Percentiles rank a stretch among this genome's conserved stretches.
These are phyloP conservation scores for Fagopyrum tataricum DNA, from an alignment of 148 eudicot genomes.

Conservation along the genomic window DNA sequence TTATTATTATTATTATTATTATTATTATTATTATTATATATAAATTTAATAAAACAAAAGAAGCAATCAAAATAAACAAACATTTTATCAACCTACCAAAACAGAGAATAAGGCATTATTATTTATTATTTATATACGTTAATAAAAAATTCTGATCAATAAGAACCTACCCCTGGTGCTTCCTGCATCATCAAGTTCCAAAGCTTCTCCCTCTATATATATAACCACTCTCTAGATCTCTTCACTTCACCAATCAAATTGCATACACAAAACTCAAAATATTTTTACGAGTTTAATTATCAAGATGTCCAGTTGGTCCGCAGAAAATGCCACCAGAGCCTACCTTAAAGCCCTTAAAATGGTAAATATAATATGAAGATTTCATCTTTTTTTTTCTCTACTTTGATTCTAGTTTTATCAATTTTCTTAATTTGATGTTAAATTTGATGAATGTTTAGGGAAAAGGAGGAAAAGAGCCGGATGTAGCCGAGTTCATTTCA, in stretches of 20 bases:
- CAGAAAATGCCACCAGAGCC: constrained; percentile 43
- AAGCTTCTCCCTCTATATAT: not conserved
- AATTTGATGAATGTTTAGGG: constrained; percentile 21
- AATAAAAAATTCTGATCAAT: not conserved
- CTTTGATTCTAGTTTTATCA: not conserved
- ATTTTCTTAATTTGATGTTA: not conserved
- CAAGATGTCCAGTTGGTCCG: constrained; percentile 23
- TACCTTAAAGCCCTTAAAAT: constrained; percentile 30
- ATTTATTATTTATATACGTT: not conserved
- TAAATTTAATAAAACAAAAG: no score
- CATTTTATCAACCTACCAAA: not conserved
- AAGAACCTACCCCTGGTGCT: constrained; percentile 24
- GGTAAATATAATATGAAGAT: constrained; percentile 15
- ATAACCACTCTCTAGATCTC: not conserved
- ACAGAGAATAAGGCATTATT: not conserved
- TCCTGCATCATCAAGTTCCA: constrained; percentile 2
- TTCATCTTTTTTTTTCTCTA: not conserved
- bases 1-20: no score
- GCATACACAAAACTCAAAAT: not conserved
- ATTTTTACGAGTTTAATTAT: not conserved
- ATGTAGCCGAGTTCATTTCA: constrained; percentile 34
- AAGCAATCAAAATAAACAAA: no score
- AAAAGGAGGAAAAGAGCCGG: constrained; percentile 35
- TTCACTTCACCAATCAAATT: not conserved
- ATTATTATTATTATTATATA: no score